Evolutionary conservation across 2,329 filamentous ascomycete genomes (phyloP).

Genomic region (Clonostachys chloroleuca): DNA sequence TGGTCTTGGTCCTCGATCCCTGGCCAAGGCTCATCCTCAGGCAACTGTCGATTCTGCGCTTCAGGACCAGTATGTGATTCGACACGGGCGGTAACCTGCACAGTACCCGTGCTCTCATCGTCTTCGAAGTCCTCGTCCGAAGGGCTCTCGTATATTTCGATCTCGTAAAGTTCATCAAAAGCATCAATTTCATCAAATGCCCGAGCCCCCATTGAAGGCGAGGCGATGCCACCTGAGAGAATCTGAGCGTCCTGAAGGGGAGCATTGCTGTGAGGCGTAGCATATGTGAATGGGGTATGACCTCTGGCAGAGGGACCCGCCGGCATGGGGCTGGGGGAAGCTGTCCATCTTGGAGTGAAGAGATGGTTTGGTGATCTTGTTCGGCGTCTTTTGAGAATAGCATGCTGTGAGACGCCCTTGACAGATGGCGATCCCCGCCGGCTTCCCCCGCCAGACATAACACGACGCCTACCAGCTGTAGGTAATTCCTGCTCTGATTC

Average conservation of each 20-base stretch:
- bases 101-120: slow-evolving; percentile 9
- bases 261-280: slow-evolving; percentile 67
- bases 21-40: slow-evolving; percentile 53
- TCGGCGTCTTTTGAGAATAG: slow-evolving; percentile 41
- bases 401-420: slow-evolving; percentile 15
- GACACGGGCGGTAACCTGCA: slow-evolving; percentile 14
- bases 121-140: slow-evolving; percentile 25
- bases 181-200: slow-evolving; percentile 27
- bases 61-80: slow-evolving; percentile 15
- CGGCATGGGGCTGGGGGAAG: slow-evolving; percentile 37
- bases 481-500: slow-evolving; percentile 27
- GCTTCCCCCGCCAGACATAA: slow-evolving; percentile 34
- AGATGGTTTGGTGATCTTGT: slow-evolving; percentile 52
- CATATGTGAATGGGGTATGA: slow-evolving; percentile 63
- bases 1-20: slow-evolving; percentile 45
- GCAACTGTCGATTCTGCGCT: slow-evolving; percentile 24
- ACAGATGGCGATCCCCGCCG: slow-evolving; percentile 22
- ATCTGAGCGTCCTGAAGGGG: slow-evolving; percentile 35
- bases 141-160: slow-evolving; percentile 26
- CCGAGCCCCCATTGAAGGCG: slow-evolving; percentile 18
- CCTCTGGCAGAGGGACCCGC: slow-evolving; percentile 19
- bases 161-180: slow-evolving; percentile 22
- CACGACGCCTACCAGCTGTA: slow-evolving; percentile 32
- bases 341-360: slow-evolving; percentile 53
- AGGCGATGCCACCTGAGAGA: slow-evolving; percentile 17